phyloP scores from a whole-genome alignment of 1,284 basidiomycete genomes.

The Leccinum pachyderme region DNA sequence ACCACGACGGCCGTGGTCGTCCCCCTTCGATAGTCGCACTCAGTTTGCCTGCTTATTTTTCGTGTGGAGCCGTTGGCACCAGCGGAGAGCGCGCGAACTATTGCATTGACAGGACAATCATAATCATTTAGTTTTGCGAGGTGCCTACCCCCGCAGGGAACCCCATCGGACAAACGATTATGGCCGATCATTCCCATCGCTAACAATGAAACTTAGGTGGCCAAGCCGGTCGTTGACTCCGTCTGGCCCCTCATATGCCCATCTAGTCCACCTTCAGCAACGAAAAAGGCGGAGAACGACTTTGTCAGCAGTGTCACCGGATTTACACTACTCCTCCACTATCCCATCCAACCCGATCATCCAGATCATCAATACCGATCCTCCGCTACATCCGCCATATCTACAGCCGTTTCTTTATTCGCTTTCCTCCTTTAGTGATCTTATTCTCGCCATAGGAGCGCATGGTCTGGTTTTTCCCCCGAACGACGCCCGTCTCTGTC shows the following conservation, averaged over 20 bases:
- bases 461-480: background rate
- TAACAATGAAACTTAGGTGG: background rate
- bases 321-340: background rate
- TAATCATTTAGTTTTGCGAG: constrained; percentile 27
- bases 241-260: constrained; percentile 18
- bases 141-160: constrained; percentile 19
- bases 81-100: constrained; percentile 33
- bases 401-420: constrained; percentile 9
- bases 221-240: constrained; percentile 5
- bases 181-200: background rate
- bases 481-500: background rate
- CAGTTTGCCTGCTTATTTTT: constrained; percentile 34
- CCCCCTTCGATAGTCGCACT: constrained; percentile 34
- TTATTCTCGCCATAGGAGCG: background rate
- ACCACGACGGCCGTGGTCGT: constrained; percentile 57
- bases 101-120: constrained; percentile 28
- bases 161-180: background rate
- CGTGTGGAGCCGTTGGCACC: constrained; percentile 42
- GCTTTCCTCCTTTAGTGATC: background rate
- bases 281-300: background rate
- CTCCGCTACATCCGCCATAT: constrained; percentile 42
- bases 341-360: background rate
- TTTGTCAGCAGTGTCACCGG: background rate
- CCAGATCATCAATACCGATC: background rate
- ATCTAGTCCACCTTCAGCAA: constrained; percentile 7